Conservation (phyloP, 2,329 filamentous ascomycete genomes). For the Dactylella cylindrospora region DNA sequence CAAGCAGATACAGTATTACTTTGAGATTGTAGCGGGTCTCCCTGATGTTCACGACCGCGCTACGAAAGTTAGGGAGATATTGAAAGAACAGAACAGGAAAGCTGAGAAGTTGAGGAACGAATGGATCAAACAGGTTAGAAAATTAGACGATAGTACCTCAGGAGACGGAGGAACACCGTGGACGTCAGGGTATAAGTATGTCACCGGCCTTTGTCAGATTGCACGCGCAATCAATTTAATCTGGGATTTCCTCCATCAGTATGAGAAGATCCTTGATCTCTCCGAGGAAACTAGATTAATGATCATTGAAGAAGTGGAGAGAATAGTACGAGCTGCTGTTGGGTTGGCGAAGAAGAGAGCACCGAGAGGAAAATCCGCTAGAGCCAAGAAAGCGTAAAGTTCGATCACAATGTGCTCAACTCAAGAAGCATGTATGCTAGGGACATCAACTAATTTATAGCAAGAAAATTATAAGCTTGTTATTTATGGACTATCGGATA, state of each 20-base stretch:
- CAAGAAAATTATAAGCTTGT: too few species aligned
- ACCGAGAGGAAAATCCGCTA: too few species aligned
- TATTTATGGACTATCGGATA: too few species aligned
- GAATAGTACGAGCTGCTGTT: too few species aligned
- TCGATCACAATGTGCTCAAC: too few species aligned
- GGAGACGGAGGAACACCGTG: slow-evolving; percentile 13
- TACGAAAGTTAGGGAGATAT: neutral
- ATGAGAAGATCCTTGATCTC: slow-evolving; percentile 6
- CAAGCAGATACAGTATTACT: neutral
- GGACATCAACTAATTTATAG: too few species aligned
- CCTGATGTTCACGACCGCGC: neutral
- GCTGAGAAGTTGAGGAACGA: slow-evolving; percentile 3
- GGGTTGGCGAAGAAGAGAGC: too few species aligned
- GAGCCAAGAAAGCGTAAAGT: too few species aligned
- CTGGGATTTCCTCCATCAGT: slow-evolving; percentile 9
- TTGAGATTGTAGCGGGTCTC: neutral
- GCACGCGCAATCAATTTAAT: slow-evolving; percentile 13
- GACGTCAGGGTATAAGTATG: slow-evolving; percentile 23
- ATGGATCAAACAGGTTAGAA: slow-evolving; percentile 3
- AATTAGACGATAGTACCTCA: slow-evolving; percentile 18
- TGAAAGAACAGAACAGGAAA: neutral
- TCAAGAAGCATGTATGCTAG: too few species aligned
- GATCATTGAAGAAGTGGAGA: too few species aligned
- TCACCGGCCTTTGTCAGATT: slow-evolving; percentile 21
- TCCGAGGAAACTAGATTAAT: too few species aligned